These are phyloP conservation scores for Nemophila menziesii DNA, from an alignment of 257 asterid species.

Conservation along the genomic window DNA sequence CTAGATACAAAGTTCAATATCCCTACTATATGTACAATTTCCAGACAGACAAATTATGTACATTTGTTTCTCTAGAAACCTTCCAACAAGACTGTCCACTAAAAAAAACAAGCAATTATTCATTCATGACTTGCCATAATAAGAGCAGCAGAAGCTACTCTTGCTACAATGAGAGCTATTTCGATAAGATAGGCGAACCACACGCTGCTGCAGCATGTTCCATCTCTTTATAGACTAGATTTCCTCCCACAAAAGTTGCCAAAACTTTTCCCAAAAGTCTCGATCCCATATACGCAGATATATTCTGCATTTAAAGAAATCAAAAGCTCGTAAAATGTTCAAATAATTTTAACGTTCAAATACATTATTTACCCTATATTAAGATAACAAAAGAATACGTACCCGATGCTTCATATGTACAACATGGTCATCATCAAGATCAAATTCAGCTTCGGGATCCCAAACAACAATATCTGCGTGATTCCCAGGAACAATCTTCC, in stretches of 20 bases:
- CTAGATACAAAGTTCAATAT: neutral
- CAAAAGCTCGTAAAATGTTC: neutral
- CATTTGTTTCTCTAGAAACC: neutral
- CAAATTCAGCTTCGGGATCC: constrained; percentile 74
- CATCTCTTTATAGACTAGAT: constrained; percentile 54
- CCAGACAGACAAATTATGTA: neutral
- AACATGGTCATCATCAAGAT: constrained; percentile 48
- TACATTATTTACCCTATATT: neutral
- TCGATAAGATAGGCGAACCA: constrained; percentile 52
- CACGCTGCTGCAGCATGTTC: constrained; percentile 71
- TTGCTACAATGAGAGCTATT: neutral
- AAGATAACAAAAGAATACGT: constrained; percentile 6
- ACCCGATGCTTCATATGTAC: constrained; percentile 67
- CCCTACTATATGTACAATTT: neutral
- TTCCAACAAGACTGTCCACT: neutral
- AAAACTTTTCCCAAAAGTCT: constrained; percentile 62
- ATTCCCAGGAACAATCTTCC: constrained; percentile 48
- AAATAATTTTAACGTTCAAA: too few relatives aligned
- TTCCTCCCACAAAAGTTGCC: constrained; percentile 71
- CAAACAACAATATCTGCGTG: constrained; percentile 84
- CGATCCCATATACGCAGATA: constrained; percentile 81
- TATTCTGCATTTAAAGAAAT: constrained; percentile 43
- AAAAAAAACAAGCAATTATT: neutral
- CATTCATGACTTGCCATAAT: neutral
- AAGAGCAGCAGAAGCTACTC: neutral